Conservation (phyloP, 2,329 filamentous ascomycete genomes). For the Venturia nashicola region DNA sequence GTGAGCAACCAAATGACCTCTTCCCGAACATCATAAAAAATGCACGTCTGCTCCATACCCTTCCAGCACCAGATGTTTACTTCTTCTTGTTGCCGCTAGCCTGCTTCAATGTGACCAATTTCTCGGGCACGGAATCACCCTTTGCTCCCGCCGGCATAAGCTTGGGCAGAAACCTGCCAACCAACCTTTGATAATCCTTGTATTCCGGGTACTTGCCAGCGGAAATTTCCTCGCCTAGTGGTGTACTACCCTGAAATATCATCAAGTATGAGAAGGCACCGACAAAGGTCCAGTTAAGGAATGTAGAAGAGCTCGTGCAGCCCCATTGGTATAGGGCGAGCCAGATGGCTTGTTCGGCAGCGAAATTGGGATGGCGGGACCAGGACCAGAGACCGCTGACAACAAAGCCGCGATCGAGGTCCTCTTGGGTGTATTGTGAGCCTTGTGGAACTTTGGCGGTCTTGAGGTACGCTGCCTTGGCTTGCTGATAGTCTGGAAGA, state of each 20-base stretch:
- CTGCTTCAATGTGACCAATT: background rate
- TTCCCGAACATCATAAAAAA: background rate
- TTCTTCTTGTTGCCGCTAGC: background rate
- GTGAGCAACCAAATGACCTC: background rate
- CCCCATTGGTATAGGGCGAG: slow-evolving; percentile 79
- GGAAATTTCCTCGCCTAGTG: slow-evolving; percentile 74
- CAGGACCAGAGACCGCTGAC: slow-evolving; percentile 75
- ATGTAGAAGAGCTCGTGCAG: slow-evolving; percentile 57
- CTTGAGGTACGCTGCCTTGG: slow-evolving; percentile 64
- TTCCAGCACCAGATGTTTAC: background rate
- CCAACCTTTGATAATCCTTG: slow-evolving; percentile 64
- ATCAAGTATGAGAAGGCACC: slow-evolving; percentile 60
- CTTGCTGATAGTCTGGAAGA: slow-evolving; percentile 57
- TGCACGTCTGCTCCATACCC: background rate
- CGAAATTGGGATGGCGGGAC: slow-evolving; percentile 90
- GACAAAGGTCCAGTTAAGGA: slow-evolving; percentile 66
- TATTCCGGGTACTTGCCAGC: slow-evolving; percentile 82
- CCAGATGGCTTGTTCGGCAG: slow-evolving; percentile 87
- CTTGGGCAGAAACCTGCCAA: slow-evolving; percentile 75
- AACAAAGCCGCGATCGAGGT: slow-evolving; percentile 83
- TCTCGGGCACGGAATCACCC: background rate
- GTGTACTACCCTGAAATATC: slow-evolving; percentile 82
- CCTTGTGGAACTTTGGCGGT: slow-evolving; percentile 55
- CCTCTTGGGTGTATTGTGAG: slow-evolving; percentile 50
- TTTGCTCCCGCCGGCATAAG: background rate